Evolutionary conservation across 2,329 filamentous ascomycete species (phyloP).

Genomic region (Arthrobotrys iridis): DNA sequence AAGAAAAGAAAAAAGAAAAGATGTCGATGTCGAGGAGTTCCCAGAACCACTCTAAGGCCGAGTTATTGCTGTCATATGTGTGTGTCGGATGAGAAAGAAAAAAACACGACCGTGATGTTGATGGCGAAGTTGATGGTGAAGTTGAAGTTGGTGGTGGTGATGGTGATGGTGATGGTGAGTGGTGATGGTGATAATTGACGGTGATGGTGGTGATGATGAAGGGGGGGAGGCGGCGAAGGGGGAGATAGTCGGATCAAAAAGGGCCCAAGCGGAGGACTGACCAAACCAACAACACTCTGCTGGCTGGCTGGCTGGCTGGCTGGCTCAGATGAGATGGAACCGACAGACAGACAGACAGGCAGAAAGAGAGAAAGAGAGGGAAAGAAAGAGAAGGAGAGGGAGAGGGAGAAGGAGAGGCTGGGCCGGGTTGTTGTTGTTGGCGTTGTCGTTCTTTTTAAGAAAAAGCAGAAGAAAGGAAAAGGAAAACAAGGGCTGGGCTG

Average conservation of each 20-base stretch:
- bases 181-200: slow-evolving; percentile 11
- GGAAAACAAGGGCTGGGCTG: not conserved
- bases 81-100: slow-evolving; percentile 12
- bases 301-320: too few relatives aligned
- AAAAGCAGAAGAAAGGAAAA: too few relatives aligned
- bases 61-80: slow-evolving; percentile 28
- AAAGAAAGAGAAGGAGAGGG: slow-evolving; percentile 20
- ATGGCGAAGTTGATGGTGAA: not conserved
- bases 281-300: too few relatives aligned
- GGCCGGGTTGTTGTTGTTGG: not conserved
- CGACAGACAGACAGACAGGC: slow-evolving; percentile 11
- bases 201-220: too few relatives aligned
- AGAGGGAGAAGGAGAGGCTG: slow-evolving; percentile 8
- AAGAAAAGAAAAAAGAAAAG: not conserved
- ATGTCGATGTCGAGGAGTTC: slow-evolving; percentile 27
- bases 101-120: not conserved
- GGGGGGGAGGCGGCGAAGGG: too few relatives aligned
- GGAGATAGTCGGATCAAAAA: too few relatives aligned
- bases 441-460: not conserved
- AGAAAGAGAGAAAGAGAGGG: slow-evolving; percentile 13
- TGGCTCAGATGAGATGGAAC: slow-evolving; percentile 1
- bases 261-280: too few relatives aligned
- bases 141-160: not conserved
- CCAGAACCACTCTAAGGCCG: slow-evolving; percentile 33
- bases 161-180: not conserved